Base-by-base conservation (phyloP, 495 filamentous ascomycete species). In the Xylaria curta region DNA sequence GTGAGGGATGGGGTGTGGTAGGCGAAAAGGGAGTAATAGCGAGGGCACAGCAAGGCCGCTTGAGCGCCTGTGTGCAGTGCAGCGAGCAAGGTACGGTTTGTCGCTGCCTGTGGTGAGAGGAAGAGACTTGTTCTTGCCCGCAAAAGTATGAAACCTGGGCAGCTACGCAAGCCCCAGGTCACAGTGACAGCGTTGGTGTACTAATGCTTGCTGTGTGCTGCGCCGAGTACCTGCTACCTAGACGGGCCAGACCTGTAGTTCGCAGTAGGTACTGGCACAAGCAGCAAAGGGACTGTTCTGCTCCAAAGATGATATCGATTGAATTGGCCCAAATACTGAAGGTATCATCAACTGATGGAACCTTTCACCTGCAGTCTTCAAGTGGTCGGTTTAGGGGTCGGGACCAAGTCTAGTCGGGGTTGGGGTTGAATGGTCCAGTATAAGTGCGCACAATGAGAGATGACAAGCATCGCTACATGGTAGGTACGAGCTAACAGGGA, bases 361-460 rank as follows among this genome's bases (percentile, higher is more conserved):
- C 65, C 65, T 6, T 56, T 54, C 65, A 44, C 47, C 47, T 42
- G 65, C 33, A 67, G 44, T 53, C 46, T 67, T 67, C 26, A 33
- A 54, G 65, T 67, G 47, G 65, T 49, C 49, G 26, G n/a, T 67
- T 67, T 54, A 56, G 65, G 65, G 65, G 63, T 53, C 47, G 19
- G 47, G 63, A 53, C 58, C 58, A 60, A 60, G 58, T 38, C 31
- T 33, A 60, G 58, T 21, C 6, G 17, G 15, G 58, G 58, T 38
- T 33, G 58, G 58, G 58, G 58, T 60, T 9, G 58, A 38, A 38
- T 60, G 58, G 21, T 60, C 58, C 33, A 60, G 58, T 36, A 33
- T 12, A 60, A n/a, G 33, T 36, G 33, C 10, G 33, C 58, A 60
- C 58, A 60, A 60, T 60, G 31, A 60, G 58, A 31, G 15, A 60